Evolutionary conservation across 164 flowering plant genomes (phyloP), one percentile per base, ranked within the genome.

Genomic region (Aristolochia fimbriata): DNA sequence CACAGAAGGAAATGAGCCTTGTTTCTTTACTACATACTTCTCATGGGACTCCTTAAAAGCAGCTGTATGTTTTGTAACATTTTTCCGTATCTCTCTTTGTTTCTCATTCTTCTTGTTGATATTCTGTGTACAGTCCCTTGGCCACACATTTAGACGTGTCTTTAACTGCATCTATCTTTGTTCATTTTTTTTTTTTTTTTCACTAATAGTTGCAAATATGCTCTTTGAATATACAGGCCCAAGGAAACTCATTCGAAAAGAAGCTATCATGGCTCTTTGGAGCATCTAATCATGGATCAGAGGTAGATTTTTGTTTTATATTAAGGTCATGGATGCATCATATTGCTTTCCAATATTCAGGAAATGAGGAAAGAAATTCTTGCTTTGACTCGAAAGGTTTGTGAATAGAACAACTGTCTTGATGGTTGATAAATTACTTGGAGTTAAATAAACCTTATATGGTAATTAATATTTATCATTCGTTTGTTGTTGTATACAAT

Each of bases 1-100:
- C 54, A 87, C 90, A 27, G 99, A 94, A 87, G 99, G 97, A 76
- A 88, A 88, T 63, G 99, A 94, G 70, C 97, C 99, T 9, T 76
- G 85, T 75, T 94, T 94, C 79, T 94, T 91, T 83, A 91, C 99
- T 5, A 78, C 85, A 58, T 91, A 76, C 77, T 94, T 94, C 65
- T 79, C 85, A 48, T 94, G 99, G 99, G 99, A 94, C 51, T 71
- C 81, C n/a, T 59, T 86, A 57, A 88, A 87, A 82, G 93, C 99
- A 55, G 69, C 53, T 62, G 99, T 94, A 91, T 60, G 93, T 77
- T 47, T 25, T 47, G 31, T 27, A 21, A 22, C 5, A 12, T 10
- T 41, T 0, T 24, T 17, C 19, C 37, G 1, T 1, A 27, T 53
- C 14, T 21, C 31, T 20, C 59, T 56, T 9, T 19, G 16, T 53